Base-by-base conservation (phyloP, 306 rosid genomes). In the Ammopiptanthus mongolicus region DNA sequence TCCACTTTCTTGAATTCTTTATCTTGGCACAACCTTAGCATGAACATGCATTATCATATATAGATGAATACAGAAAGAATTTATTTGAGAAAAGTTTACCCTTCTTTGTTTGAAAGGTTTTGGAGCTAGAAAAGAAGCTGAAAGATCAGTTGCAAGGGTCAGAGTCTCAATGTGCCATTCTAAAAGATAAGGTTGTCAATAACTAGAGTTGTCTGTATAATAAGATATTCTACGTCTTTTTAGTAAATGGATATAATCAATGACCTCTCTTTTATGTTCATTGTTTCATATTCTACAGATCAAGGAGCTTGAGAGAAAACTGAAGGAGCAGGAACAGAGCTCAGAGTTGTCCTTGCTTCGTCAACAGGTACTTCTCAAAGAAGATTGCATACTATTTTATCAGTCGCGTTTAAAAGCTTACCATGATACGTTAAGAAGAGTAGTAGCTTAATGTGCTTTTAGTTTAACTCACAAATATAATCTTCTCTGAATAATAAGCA, bases 51-150 rank as follows among this genome's bases (percentile, higher is more conserved):
- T 25, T 23, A 68, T n/a, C n/a, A n/a, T n/a, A n/a, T n/a, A n/a
- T 58, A 19, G 55, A 19, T 73, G 41, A 28, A 46, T 25, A 8
- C 37, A 57, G 2, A 57, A 23, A 23, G 3, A 0, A 11, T 23
- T 57, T 57, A n/a, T 33, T 22, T 9, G 31, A 53, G 25, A 62
- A 47, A 75, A 28, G 0, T 41, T 44, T 60, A 19, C 28, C 21
- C 36, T 53, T 61, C 22, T 66, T 57, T 34, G 36, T 69, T 61
- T 73, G 58, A 78, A 6, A 92, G 97, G 84, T 88, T 80, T 84
- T 83, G 82, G 97, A 92, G 79, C 87, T 92, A 29, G 92, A 92
- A 57, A 82, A 80, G 65, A 88, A 81, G 67, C 77, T 92, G 78
- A 79, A 82, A 73, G 89, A 87, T 76, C 93, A 90, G 87, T 17